phyloP scores from a whole-genome alignment of 2,329 filamentous ascomycete genomes.

The Beauveria asiatica region DNA sequence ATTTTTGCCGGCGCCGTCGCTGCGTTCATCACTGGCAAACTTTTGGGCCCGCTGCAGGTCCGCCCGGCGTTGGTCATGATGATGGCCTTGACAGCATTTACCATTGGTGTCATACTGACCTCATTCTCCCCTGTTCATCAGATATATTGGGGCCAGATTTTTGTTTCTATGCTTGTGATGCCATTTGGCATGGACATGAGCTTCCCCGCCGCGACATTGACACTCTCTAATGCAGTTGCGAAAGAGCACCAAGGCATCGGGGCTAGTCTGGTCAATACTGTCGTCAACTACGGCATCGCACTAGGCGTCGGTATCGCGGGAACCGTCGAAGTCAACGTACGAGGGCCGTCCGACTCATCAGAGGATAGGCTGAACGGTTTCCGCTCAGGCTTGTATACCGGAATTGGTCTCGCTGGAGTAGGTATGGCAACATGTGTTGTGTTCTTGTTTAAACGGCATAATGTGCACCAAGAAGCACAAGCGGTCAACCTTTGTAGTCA shows the following conservation, averaged over 20 bases:
- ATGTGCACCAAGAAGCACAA: no score
- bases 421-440: constrained; percentile 4
- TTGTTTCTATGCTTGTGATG: constrained; percentile 49
- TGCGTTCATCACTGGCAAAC: constrained; percentile 33
- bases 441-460: constrained; percentile 3
- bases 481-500: no score
- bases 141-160: constrained; percentile 56
- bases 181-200: constrained; percentile 60
- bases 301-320: constrained; percentile 58
- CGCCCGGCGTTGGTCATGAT: constrained; percentile 33
- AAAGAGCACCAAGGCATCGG: constrained; percentile 38
- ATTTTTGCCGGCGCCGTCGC: constrained; percentile 36
- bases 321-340: constrained; percentile 44
- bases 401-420: constrained; percentile 27
- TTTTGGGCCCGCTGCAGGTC: constrained; percentile 30
- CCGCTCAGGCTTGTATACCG: constrained; percentile 32
- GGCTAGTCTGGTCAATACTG: constrained; percentile 50
- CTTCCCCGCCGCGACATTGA: constrained; percentile 53
- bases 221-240: constrained; percentile 45
- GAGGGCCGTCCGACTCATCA: constrained; percentile 16
- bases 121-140: constrained; percentile 43
- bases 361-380: constrained; percentile 25
- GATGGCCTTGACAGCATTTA: constrained; percentile 35
- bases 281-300: constrained; percentile 62
- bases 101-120: constrained; percentile 33